Base-by-base conservation (phyloP, 176 grass and related monocot species). In the Pontederia crassipes region DNA sequence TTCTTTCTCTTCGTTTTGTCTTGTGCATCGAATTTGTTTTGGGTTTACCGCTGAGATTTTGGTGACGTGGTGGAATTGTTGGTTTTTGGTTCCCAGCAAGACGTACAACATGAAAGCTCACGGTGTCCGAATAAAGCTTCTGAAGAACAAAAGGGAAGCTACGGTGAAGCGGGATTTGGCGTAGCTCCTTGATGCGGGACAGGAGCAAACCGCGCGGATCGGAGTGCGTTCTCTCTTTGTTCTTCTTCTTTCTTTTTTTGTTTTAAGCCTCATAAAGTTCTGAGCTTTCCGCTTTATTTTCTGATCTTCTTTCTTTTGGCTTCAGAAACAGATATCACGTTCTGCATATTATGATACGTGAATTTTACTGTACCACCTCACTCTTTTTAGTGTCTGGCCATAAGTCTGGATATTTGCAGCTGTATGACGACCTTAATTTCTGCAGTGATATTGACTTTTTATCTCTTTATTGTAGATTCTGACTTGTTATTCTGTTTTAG, bases 131-230 rank as follows among this genome's bases (percentile, higher is more conserved):
- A 79, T 89, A 70, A 95, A 95, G 76, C 75, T 95, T 59, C 66
- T 86, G 83, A 84, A 77, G 68, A 95, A 89, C 65, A 85, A 82
- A 54, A 89, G 81, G 72, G 83, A 77, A 67, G 80, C 20, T 61
- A 67, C 76, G 67, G 46, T 84, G 29, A 79, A 71, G 48, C 79
- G 80, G 49, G 90, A 89, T 65, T 58, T 95, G 67, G 80, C 77
- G 65, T 74, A 86, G 75, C 86, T 95, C 69, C 90, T 95, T 29
- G 82, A 87, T 2, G 28, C 61, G 28, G 70, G 84, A 63, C 86
- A 95, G 73, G 86, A 89, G 73, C 78, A 82, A 77, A 95, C 77
- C 69, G 86, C 86, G 46, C 82, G 86, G 45, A 95, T 87, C 74
- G 74, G 86, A 77, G 90, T 89, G 70, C 11, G 27, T 40, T 62